A percentile compares a stretch with the other conserved stretches of the same genome.
Evolutionary conservation across 139 green algal genomes (phyloP).

Genomic region (Coelastrella sp.): DNA sequence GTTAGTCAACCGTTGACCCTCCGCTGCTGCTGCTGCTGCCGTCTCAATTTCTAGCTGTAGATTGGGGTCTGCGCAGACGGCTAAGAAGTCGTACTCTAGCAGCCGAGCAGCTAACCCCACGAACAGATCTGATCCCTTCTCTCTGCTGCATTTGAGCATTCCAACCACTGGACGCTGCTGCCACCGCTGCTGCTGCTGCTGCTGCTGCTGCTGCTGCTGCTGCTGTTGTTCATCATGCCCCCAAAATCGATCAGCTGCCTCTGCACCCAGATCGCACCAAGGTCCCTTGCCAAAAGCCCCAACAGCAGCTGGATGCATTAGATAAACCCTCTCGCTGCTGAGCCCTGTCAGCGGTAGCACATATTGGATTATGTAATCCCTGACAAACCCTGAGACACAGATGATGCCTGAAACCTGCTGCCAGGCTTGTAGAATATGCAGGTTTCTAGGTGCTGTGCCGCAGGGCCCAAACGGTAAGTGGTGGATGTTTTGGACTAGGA

Average conservation of each 20-base stretch:
- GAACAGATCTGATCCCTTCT: slow-evolving; percentile 31
- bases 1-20: background rate
- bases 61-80: background rate
- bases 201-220: slow-evolving; percentile 6
- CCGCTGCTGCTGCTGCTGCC: background rate
- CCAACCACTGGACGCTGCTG: background rate
- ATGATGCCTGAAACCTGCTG: background rate
- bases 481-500: slow-evolving; percentile 39
- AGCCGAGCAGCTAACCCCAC: slow-evolving; percentile 4
- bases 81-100: background rate
- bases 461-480: slow-evolving; percentile 35
- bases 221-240: background rate
- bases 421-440: background rate
- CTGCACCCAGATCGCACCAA: background rate
- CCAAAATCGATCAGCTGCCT: background rate
- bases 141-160: slow-evolving; percentile 29
- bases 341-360: background rate
- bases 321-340: background rate
- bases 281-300: background rate
- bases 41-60: background rate
- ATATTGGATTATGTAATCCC: slow-evolving; percentile 12
- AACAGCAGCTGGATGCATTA: slow-evolving; percentile 29
- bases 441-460: background rate
- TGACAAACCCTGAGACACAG: slow-evolving; percentile 32
- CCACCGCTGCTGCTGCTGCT: background rate